Evolutionary conservation across 129 eudicot genomes (phyloP), one percentile per base, ranked within the genome.

Genomic region (Ambrosia trifida): DNA sequence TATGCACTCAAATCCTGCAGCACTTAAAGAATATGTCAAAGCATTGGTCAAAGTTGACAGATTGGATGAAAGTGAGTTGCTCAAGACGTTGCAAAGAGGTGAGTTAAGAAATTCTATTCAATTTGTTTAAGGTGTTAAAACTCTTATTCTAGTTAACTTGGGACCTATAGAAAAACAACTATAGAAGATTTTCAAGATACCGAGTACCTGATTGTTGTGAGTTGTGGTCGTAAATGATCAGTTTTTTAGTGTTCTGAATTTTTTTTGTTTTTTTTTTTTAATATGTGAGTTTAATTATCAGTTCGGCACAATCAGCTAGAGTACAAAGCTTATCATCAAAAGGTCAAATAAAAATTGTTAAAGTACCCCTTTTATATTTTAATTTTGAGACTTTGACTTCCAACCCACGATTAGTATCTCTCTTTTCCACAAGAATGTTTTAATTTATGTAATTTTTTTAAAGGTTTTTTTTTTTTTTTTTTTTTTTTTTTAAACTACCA

Each of bases 61-160:
- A 82, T 80, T 94, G 79, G 96, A 94, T 59, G 90, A 84, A 72
- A 90, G 97, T 52, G 97, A 89, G 86, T 74, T 94, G 85, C 85
- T 94, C 14, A 82, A 74, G 72, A 87, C 95, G 63, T 72, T 94
- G 80, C 98, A 94, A 60, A 87, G 90, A 87, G 98, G 98, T 79
- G 73, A 61, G 86, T 64, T 49, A 31, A 17, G 30, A 49, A 68
- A 31, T 68, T 68, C 2, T 0, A n/a, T 18, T 9, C 61, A 68
- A 5, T 45, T 46, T 45, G n/a, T 46, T 24, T 46, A 19, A 43
- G 28, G 14, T 35, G 36, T 11, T 44, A 10, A 14, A 10, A 52
- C 28, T 5, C 59, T 8, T 19, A 7, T 53, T 18, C 12, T 53
- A 7, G 9, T 52, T 7, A 17, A 52, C 13, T 53, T 53, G 60